These are phyloP conservation scores for Corinectria fuckeliana DNA, from an alignment of 2,329 filamentous ascomycete genomes.

Conservation along the genomic window DNA sequence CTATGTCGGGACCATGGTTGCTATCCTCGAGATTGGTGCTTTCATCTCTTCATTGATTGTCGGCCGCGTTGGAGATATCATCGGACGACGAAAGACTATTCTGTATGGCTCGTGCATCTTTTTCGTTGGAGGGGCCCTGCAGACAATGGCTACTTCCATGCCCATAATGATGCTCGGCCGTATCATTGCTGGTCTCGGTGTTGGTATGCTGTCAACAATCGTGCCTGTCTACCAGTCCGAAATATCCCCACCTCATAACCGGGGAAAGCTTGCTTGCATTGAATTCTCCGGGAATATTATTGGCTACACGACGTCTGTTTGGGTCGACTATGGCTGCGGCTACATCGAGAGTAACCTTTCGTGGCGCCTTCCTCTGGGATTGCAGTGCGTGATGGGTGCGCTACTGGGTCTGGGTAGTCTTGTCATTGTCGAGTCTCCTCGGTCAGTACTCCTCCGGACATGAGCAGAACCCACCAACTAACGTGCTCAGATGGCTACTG, in stretches of 20 bases:
- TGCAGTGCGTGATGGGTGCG: conserved; percentile 94
- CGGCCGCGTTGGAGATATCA: conserved; percentile 87
- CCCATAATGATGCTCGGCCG: conserved; percentile 87
- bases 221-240: conserved; percentile 94
- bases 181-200: conserved; percentile 83
- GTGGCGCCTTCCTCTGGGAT: conserved; percentile 87
- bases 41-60: conserved; percentile 88
- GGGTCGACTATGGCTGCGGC: conserved; percentile 98
- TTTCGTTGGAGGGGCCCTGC: conserved; percentile 80
- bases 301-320: conserved; percentile 94
- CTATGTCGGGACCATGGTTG: conserved; percentile 95
- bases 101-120: conserved; percentile 93
- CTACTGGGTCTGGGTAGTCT: conserved; percentile 86
- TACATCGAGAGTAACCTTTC: conserved; percentile 85
- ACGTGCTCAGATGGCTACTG: conserved; percentile 78
- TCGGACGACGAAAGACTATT: conserved; percentile 88
- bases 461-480: conserved; percentile 26
- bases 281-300: conserved; percentile 98
- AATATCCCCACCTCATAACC: conserved; percentile 94
- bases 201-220: conserved; percentile 89
- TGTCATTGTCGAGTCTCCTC: conserved; percentile 94
- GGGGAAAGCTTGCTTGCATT: conserved; percentile 94
- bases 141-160: conserved; percentile 83
- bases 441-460: conserved; percentile 57
- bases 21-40: conserved; percentile 92